Percentiles rank a stretch among this genome's conserved stretches.
Evolutionary conservation across 2,329 filamentous ascomycete species (phyloP).

Genomic region (Coniochaeta prunicola): DNA sequence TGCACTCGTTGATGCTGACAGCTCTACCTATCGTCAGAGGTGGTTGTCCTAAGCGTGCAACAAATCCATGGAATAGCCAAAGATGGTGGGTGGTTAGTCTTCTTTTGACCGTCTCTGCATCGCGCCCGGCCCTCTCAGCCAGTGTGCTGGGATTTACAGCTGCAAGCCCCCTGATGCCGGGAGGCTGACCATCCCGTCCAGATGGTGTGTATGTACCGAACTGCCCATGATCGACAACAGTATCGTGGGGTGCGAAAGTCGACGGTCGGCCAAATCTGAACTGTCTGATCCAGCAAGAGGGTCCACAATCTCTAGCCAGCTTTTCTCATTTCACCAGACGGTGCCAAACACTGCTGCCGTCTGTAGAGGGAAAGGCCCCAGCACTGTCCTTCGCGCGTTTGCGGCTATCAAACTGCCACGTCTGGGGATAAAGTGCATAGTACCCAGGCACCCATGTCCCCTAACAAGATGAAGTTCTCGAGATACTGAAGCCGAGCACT

Average conservation of each 20-base stretch:
- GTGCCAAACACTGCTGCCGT: slow-evolving; percentile 18
- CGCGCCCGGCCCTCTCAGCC: not conserved
- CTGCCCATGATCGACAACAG: slow-evolving; percentile 23
- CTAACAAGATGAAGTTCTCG: slow-evolving; percentile 11
- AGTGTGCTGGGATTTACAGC: not conserved
- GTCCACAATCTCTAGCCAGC: slow-evolving; percentile 19
- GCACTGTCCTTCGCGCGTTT: slow-evolving; percentile 10
- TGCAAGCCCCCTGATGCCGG: not conserved
- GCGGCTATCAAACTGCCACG: slow-evolving; percentile 8
- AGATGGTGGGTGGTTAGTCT: not conserved
- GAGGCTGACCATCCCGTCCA: not conserved
- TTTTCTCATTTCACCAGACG: slow-evolving; percentile 18
- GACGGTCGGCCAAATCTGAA: slow-evolving; percentile 19
- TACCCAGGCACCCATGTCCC: slow-evolving; percentile 5
- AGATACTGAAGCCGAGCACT: not conserved
- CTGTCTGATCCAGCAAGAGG: slow-evolving; percentile 17
- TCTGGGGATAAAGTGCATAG: slow-evolving; percentile 7
- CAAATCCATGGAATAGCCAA: not conserved
- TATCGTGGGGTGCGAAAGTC: slow-evolving; percentile 24
- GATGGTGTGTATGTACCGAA: slow-evolving; percentile 2
- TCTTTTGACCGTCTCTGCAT: not conserved
- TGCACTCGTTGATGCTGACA: not conserved
- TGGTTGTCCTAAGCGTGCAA: not conserved
- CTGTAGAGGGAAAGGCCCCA: slow-evolving; percentile 14
- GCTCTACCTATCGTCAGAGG: not conserved